phyloP scores from a whole-genome alignment of 768 basidiomycete species.

The Kwoniella sp. region DNA sequence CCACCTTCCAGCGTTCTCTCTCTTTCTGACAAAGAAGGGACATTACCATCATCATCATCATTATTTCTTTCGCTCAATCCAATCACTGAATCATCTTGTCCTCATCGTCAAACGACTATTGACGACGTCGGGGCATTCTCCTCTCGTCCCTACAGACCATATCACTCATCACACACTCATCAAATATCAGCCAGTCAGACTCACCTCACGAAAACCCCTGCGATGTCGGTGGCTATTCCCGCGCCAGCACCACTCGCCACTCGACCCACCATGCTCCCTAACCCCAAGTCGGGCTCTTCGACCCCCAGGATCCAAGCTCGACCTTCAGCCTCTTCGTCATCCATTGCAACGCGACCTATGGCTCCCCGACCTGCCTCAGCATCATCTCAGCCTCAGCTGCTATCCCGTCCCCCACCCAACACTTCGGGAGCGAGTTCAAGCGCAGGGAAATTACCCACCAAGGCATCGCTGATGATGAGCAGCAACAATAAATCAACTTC shows the following conservation, averaged over 20 bases:
- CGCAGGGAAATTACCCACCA: background rate
- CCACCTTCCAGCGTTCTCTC: background rate
- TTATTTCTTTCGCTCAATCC: too few species aligned
- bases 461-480: background rate
- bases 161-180: too few species aligned
- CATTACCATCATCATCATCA: too few species aligned
- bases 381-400: constrained; percentile 3
- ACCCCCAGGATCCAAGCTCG: constrained; percentile 22
- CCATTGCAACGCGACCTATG: constrained; percentile 17
- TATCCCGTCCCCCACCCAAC: constrained; percentile 2
- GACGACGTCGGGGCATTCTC: too few species aligned
- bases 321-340: constrained; percentile 1
- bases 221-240: constrained; percentile 27
- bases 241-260: constrained; percentile 20
- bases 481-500: background rate
- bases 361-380: constrained; percentile 1
- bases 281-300: background rate
- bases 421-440: background rate
- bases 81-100: too few species aligned
- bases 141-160: too few species aligned
- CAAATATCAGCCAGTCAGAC: too few species aligned
- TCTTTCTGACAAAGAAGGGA: background rate
- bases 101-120: too few species aligned
- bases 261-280: constrained; percentile 26
- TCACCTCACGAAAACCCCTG: too few species aligned